phyloP scores from a whole-genome alignment of 192 early-diverging fungal species.

The Backusella australiensis region DNA sequence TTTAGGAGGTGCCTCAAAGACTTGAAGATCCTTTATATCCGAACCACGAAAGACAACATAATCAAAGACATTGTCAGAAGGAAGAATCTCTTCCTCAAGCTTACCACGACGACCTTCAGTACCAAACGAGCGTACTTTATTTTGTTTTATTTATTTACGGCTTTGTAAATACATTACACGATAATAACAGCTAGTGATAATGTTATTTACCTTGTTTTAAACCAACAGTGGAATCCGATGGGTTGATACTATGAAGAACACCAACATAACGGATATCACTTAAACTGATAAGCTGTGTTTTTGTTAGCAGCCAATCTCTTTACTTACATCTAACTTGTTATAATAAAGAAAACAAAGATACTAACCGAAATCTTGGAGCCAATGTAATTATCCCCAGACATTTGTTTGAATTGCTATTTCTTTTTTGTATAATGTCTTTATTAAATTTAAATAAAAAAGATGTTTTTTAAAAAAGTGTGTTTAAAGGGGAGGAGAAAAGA shows the following conservation, averaged over 20 bases:
- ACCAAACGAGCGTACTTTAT: constrained; percentile 80
- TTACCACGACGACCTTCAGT: constrained; percentile 88
- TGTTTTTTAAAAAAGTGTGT: not conserved
- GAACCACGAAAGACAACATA: constrained; percentile 93
- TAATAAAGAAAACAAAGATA: not conserved
- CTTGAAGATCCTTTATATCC: constrained; percentile 86
- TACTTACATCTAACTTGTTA: constrained; percentile 31
- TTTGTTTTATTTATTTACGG: constrained; percentile 55
- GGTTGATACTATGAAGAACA: constrained; percentile 83
- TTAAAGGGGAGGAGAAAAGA: not conserved
- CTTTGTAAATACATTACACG: not conserved
- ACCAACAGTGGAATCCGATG: constrained; percentile 83
- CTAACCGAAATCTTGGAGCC: constrained; percentile 55
- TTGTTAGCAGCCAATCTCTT: not conserved
- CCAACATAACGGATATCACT: constrained; percentile 92
- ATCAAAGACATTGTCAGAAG: constrained; percentile 82
- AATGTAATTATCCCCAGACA: constrained; percentile 49
- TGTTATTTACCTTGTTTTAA: constrained; percentile 85
- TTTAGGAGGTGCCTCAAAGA: constrained; percentile 53
- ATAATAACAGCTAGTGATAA: not conserved
- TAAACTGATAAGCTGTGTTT: constrained; percentile 73
- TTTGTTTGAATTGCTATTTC: not conserved
- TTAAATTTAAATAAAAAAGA: not conserved
- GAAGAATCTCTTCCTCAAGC: constrained; percentile 82
- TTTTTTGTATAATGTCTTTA: not conserved